phyloP scores from a whole-genome alignment of 2,329 filamentous ascomycete species.

The Sporothrix dimorphospora region DNA sequence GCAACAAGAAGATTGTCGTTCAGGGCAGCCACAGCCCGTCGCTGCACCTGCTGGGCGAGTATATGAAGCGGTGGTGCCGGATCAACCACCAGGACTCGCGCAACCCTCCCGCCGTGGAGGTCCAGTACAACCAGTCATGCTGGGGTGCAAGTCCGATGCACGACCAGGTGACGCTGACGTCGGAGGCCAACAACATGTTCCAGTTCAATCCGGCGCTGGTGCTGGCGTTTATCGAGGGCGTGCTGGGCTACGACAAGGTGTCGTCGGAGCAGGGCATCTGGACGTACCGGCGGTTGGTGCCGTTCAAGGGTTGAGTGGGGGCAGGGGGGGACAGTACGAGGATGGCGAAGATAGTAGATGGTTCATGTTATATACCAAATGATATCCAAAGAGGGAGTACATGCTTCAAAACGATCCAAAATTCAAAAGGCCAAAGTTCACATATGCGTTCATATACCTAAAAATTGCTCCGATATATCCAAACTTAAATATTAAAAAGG shows the following conservation, averaged over 20 bases:
- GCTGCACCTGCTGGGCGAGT: constrained; percentile 49
- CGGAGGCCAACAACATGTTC: constrained; percentile 41
- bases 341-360: neutral
- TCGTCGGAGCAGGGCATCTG: constrained; percentile 25
- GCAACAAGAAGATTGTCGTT: constrained; percentile 44
- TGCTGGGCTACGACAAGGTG: constrained; percentile 50
- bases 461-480: too few species aligned
- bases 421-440: too few species aligned
- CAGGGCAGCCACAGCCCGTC: constrained; percentile 53
- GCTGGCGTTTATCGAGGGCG: constrained; percentile 50
- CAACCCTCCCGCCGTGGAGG: constrained; percentile 47
- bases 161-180: constrained; percentile 48
- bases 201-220: constrained; percentile 49
- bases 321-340: neutral
- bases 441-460: too few species aligned
- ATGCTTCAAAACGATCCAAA: neutral
- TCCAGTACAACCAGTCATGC: constrained; percentile 49
- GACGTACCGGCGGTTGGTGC: constrained; percentile 31
- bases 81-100: constrained; percentile 46
- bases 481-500: constrained; percentile 15
- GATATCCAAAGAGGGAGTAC: neutral
- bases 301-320: constrained; percentile 18
- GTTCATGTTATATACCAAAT: neutral
- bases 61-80: constrained; percentile 53
- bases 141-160: constrained; percentile 50